Conservation (phyloP, 1,139 yeast genomes). For the Suhomyces ambrosiae region DNA sequence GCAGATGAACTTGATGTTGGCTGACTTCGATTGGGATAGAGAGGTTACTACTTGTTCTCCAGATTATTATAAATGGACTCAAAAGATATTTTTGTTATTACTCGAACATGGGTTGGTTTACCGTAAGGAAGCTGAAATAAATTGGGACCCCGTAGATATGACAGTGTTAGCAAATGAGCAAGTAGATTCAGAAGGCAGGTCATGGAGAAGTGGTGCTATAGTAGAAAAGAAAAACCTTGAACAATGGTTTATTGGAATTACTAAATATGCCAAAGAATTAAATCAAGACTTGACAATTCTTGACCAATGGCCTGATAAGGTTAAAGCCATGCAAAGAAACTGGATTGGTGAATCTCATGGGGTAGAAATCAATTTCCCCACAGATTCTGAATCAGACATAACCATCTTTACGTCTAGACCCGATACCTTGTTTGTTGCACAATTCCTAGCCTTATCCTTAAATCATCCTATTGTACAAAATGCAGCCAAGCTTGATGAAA, state of each 20-base stretch:
- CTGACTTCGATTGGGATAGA: conserved; percentile 92
- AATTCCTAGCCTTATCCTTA: conserved; percentile 75
- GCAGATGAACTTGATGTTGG: conserved; percentile 77
- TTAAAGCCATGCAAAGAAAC: conserved; percentile 83
- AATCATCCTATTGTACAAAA: conserved; percentile 63
- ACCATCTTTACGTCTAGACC: conserved; percentile 83
- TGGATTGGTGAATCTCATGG: conserved; percentile 94
- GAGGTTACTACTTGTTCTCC: conserved; percentile 88
- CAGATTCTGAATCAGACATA: conserved; percentile 25
- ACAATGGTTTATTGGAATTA: conserved; percentile 93
- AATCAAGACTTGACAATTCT: conserved; percentile 62
- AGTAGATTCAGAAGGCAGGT: conserved; percentile 84
- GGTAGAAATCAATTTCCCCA: conserved; percentile 59
- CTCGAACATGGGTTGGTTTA: conserved; percentile 81
- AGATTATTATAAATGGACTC: conserved; percentile 91
- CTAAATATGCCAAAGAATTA: conserved; percentile 72
- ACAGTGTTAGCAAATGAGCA: conserved; percentile 97
- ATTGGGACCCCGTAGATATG: conserved; percentile 96
- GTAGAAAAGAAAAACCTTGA: conserved; percentile 79
- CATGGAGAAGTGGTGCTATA: conserved; percentile 96
- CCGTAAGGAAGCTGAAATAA: conserved; percentile 81
- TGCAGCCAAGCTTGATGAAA: conserved; percentile 35
- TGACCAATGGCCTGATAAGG: conserved; percentile 83
- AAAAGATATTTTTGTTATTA: conserved; percentile 73
- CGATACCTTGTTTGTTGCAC: conserved; percentile 82